Conservation (phyloP, 2,329 filamentous ascomycete species). For the Colletotrichum truncatum region DNA sequence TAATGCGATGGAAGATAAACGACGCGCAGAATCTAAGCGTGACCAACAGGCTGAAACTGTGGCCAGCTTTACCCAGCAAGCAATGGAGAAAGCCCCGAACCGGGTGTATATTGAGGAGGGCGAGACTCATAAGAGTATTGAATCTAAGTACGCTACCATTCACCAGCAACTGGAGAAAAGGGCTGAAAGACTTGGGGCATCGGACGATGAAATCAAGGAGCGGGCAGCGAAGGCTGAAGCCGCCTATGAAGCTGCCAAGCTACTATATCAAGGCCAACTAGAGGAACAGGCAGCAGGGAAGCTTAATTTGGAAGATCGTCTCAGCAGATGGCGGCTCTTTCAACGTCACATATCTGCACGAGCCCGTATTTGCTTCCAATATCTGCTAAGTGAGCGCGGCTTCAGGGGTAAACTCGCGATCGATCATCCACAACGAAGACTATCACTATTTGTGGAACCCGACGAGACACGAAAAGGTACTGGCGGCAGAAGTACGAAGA, state of each 20-base stretch:
- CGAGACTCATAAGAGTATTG: conserved; percentile 68
- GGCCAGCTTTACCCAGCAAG: conserved; percentile 62
- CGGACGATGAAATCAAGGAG: conserved; percentile 71
- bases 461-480: conserved; percentile 75
- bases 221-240: conserved; percentile 50
- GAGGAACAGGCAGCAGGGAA: conserved; percentile 57
- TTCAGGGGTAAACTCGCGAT: conserved; percentile 86
- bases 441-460: conserved; percentile 81
- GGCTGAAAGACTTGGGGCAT: conserved; percentile 67
- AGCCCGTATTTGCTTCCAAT: conserved; percentile 86
- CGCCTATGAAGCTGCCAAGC: conserved; percentile 50
- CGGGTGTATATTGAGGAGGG: conserved; percentile 71
- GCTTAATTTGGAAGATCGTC: conserved; percentile 72
- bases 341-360: conserved; percentile 86
- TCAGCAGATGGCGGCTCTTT: conserved; percentile 82
- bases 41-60: conserved; percentile 59
- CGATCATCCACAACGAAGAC: conserved; percentile 76
- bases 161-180: conserved; percentile 66
- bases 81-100: conserved; percentile 58
- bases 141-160: conserved; percentile 64
- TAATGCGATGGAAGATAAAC: conserved; percentile 55
- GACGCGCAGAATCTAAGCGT: conserved; percentile 54
- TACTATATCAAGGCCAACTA: conserved; percentile 50
- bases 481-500: conserved; percentile 85
- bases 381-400: conserved; percentile 86